phyloP scores from a whole-genome alignment of 352 stramenopile genomes.

The Pythium vanterpoolii region DNA sequence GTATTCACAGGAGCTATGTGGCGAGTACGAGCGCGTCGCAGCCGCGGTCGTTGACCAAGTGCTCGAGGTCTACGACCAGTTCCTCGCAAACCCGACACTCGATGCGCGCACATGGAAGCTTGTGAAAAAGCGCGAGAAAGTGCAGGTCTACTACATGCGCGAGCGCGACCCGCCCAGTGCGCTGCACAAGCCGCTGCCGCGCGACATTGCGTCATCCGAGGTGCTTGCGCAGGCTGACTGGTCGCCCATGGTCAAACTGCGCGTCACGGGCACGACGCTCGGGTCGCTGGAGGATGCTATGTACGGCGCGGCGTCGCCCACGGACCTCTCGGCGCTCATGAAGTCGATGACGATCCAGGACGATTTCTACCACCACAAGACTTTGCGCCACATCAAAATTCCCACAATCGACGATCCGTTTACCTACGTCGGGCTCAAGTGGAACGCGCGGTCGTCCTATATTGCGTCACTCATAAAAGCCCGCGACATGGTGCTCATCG shows the following conservation, averaged over 20 bases:
- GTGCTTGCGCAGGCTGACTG: slow-evolving; percentile 18
- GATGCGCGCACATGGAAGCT: slow-evolving; percentile 2
- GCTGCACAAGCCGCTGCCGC: neutral
- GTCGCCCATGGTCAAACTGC: slow-evolving; percentile 38
- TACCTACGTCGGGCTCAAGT: slow-evolving; percentile 21
- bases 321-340: slow-evolving; percentile 32
- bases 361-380: slow-evolving; percentile 22
- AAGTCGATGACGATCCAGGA: slow-evolving; percentile 29
- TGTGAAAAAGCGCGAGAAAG: slow-evolving; percentile 1
- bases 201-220: neutral
- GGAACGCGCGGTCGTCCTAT: slow-evolving; percentile 6
- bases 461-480: slow-evolving; percentile 23
- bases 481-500: slow-evolving; percentile 48
- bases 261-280: slow-evolving; percentile 44
- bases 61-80: neutral
- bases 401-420: slow-evolving; percentile 30
- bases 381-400: slow-evolving; percentile 38
- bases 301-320: slow-evolving; percentile 40
- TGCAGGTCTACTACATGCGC: slow-evolving; percentile 5
- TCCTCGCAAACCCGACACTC: neutral
- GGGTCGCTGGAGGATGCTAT: slow-evolving; percentile 63
- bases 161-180: slow-evolving; percentile 6
- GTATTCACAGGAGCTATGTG: neutral
- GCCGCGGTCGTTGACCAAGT: slow-evolving; percentile 4
- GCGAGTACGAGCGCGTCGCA: slow-evolving; percentile 3